Evolutionary conservation across 2,329 filamentous ascomycete species (phyloP).

Genomic region (Botrytis squamosa): DNA sequence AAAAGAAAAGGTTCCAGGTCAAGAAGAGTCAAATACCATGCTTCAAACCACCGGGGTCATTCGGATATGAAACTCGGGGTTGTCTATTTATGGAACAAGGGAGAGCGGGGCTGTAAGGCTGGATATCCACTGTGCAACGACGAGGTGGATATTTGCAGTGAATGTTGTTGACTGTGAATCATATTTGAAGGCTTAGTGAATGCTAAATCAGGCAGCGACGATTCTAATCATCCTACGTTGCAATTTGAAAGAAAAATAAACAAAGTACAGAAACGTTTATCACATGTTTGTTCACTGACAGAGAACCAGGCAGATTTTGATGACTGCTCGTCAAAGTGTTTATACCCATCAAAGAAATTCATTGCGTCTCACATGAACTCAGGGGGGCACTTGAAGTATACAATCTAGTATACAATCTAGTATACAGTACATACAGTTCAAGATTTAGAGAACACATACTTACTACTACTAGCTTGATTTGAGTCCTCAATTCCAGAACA

Average conservation of each 20-base stretch:
- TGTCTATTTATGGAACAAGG: background rate
- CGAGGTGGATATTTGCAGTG: background rate
- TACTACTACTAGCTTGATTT: background rate
- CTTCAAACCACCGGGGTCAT: background rate
- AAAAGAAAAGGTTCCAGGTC: background rate
- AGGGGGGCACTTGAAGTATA: background rate
- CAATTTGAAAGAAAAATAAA: background rate
- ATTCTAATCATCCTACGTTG: background rate
- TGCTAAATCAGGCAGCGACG: background rate
- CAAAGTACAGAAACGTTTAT: background rate
- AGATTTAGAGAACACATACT: too few relatives aligned
- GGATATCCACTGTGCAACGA: background rate
- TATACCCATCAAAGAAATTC: background rate
- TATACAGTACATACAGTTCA: background rate
- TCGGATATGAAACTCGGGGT: background rate
- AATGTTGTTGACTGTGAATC: background rate
- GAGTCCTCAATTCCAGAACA: background rate
- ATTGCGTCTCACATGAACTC: background rate
- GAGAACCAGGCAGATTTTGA: too few relatives aligned
- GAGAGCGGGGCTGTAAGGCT: background rate
- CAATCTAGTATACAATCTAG: background rate
- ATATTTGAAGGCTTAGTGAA: background rate
- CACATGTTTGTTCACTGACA: background rate
- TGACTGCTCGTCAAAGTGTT: background rate
- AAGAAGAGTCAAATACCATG: background rate